Conservation (phyloP, 1,139 yeast species). For the Blastobotrys petasosporus region DNA sequence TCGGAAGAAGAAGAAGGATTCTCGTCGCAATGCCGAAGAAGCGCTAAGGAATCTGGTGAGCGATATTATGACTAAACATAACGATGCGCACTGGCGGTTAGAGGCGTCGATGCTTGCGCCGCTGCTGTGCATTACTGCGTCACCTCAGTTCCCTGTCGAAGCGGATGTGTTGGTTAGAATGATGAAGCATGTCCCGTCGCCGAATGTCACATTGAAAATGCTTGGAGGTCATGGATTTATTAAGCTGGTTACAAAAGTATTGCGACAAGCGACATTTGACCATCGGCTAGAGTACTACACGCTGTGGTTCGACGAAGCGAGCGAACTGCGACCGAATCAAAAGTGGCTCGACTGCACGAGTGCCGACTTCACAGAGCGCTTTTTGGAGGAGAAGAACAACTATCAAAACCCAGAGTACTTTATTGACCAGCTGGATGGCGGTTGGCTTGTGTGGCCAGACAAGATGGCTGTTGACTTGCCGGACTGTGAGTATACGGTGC, state of each 20-base stretch:
- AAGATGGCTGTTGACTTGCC: conserved; percentile 44
- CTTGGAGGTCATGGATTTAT: conserved; percentile 60
- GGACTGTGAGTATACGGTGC: conserved; percentile 18
- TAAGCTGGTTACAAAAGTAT: conserved; percentile 48
- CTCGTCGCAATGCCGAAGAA: conserved; percentile 20
- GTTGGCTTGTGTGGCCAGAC: conserved; percentile 80
- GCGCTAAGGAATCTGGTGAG: conserved; percentile 18
- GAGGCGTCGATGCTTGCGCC: conserved; percentile 45
- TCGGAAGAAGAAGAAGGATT: conserved; percentile 48
- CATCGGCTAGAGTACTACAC: conserved; percentile 38
- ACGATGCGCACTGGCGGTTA: conserved; percentile 60
- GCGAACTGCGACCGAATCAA: conserved; percentile 39
- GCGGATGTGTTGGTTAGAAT: conserved; percentile 44
- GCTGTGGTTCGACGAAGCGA: conserved; percentile 33
- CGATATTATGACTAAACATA: conserved; percentile 12
- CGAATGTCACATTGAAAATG: conserved; percentile 68
- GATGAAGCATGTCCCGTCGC: conserved; percentile 50
- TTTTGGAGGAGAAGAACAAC: conserved; percentile 51
- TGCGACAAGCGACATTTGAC: conserved; percentile 47
- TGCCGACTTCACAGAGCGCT: conserved; percentile 38
- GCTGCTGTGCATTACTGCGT: conserved; percentile 20
- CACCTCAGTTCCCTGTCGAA: conserved; percentile 38
- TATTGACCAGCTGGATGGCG: conserved; percentile 46
- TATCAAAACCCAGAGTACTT: conserved; percentile 24
- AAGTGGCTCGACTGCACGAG: conserved; percentile 41